Conservation (phyloP, 1,284 basidiomycete genomes). For the Inonotus hispidus region DNA sequence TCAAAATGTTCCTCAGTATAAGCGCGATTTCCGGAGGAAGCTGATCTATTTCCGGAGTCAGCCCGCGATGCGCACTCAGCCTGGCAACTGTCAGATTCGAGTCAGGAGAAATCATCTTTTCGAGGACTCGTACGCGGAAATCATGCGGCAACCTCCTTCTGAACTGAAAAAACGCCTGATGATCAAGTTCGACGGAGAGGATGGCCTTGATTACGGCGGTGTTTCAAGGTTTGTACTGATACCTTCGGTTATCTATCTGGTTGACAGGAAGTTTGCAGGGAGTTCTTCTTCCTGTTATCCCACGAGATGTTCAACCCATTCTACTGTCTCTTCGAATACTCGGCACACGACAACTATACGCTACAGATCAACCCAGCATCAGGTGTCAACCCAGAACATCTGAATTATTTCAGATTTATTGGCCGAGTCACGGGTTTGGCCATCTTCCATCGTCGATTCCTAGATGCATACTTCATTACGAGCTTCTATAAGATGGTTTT, state of each 20-base stretch:
- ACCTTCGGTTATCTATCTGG: conserved; percentile 18
- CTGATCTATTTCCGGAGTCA: conserved; percentile 96
- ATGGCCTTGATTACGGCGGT: conserved; percentile 94
- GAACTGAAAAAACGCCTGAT: conserved; percentile 93
- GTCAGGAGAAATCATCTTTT: conserved; percentile 92
- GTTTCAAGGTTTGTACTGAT: conserved; percentile 61
- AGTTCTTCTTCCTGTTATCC: conserved; percentile 91
- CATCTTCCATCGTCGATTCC: conserved; percentile 97
- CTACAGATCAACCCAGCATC: conserved; percentile 98
- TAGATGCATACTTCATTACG: conserved; percentile 98
- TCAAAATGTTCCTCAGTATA: conserved; percentile 93
- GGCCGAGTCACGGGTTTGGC: conserved; percentile 91
- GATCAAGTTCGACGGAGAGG: conserved; percentile 98
- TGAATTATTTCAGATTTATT: conserved; percentile 99
- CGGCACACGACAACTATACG: conserved; percentile 98
- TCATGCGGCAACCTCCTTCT: conserved; percentile 91
- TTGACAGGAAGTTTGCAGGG: conserved; percentile 33
- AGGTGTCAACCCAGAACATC: conserved; percentile 96
- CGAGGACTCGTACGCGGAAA: conserved; percentile 93
- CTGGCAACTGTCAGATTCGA: conserved; percentile 94
- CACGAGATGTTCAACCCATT: conserved; percentile 99
- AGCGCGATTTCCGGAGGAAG: conserved; percentile 94
- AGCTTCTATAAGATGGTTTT: conserved; percentile 99
- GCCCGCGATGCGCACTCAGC: conserved; percentile 83
- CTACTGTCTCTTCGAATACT: conserved; percentile 99